phyloP scores from a whole-genome alignment of 805 yeast genomes.

The Grigorovia transvaalensis region DNA sequence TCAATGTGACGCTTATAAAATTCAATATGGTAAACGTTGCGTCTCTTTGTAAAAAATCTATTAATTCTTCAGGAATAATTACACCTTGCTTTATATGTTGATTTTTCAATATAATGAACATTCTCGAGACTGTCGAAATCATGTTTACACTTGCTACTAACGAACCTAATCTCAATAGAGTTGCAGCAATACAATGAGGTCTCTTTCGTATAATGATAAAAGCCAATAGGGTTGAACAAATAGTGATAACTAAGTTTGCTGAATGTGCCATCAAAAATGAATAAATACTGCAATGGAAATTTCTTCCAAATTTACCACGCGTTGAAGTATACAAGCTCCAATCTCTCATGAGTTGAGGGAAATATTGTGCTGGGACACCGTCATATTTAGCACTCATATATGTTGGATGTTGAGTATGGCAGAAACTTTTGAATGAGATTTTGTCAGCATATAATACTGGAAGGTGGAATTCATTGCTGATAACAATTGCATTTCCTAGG shows the following conservation, averaged over 20 bases:
- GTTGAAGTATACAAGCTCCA: constrained; percentile 38
- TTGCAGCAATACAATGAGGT: constrained; percentile 37
- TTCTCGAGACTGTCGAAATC: constrained; percentile 37
- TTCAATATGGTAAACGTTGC: constrained; percentile 45
- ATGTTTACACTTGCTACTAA: constrained; percentile 46
- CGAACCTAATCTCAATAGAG: constrained; percentile 33
- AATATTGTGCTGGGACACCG: constrained; percentile 31
- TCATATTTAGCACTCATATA: constrained; percentile 28
- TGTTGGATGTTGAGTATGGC: constrained; percentile 27
- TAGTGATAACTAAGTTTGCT: constrained; percentile 53
- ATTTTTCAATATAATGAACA: constrained; percentile 35
- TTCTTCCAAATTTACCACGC: constrained; percentile 29
- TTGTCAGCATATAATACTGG: constrained; percentile 10
- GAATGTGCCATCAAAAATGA: constrained; percentile 54
- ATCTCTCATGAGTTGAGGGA: constrained; percentile 29
- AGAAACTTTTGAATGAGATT: constrained; percentile 25
- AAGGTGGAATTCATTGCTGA: constrained; percentile 12
- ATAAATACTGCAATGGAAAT: constrained; percentile 46
- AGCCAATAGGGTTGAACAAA: constrained; percentile 52
- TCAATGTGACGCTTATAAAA: constrained; percentile 43
- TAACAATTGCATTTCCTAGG: constrained; percentile 28
- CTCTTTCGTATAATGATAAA: constrained; percentile 55
- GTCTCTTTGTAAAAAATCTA: constrained; percentile 33
- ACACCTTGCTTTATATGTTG: constrained; percentile 36
- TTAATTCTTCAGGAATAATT: constrained; percentile 16